Base-by-base conservation (phyloP, 805 yeast genomes). In the Starmerella roubikii region DNA sequence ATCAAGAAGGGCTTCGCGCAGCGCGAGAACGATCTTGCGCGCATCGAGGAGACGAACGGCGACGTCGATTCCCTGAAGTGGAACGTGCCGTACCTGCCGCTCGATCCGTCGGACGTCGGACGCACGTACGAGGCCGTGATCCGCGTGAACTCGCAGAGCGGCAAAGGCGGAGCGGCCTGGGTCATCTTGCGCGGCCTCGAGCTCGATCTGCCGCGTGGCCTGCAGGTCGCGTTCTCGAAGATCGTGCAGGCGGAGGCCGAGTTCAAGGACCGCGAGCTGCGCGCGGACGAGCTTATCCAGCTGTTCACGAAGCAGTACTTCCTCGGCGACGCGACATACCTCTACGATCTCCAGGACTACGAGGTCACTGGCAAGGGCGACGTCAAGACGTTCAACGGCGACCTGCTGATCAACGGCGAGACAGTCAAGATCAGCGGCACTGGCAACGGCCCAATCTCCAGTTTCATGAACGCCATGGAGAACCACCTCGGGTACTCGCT, bases 151-250 rank as follows among this genome's bases (percentile, higher is more conserved):
- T 80, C 91, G 11, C 93, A 81, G 61, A 72, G 82, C 20, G 93
- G 93, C 45, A 81, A 81, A 61, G 93, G 93, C 53, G 93, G 93
- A 49, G 79, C 88, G 10, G 82, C 93, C 5, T 81, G 93, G 91
- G 77, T 82, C 48, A 78, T 81, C 54, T 66, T 81, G 54, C 69
- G 82, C 48, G 70, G 72, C 48, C 67, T 82, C 58, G 88, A 78
- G 52, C 69, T 81, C 42, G 93, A 81, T 56, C 68, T 82, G 50
- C 93, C 93, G 30, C 72, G 88, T 57, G 79, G 78, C 29, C 64
- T 81, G 54, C 93, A 81, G 62, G 73, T 80, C 30, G 78, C 76
- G 30, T 81, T 78, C 56, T 78, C 86, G 23, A 71, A 67, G 47
- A 68, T 68, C 32, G 91, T 81, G 11, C 93, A 82, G 59, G 53